Evolutionary conservation across 2,329 filamentous ascomycete genomes (phyloP), one percentile per base, ranked within the genome.

Genomic region (Herpotrichia juniperi): DNA sequence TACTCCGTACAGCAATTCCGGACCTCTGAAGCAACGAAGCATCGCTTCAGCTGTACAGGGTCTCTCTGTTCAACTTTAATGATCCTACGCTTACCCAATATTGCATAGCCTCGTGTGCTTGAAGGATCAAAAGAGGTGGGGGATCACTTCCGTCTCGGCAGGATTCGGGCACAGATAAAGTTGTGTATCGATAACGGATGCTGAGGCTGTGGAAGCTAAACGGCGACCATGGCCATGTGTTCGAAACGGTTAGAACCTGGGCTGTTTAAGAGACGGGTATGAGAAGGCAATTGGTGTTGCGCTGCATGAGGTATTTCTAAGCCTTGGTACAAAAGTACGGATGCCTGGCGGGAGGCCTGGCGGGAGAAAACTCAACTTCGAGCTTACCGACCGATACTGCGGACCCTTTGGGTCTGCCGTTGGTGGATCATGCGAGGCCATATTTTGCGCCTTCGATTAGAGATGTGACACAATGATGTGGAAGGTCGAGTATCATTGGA

Each of bases 1-100:
- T 19, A 17, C 34, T 21, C 16, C 26, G 8, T 17, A 10, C 11
- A 37, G 34, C 7, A 17, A 37, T 37, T 37, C 34, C 34, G 34
- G 34, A 19, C 34, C 17, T 37, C 5, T 37, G 34, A 37, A 37
- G 34, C 34, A 19, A 37, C 6, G 17, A 25, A 42, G 19, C 39
- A 42, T 42, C 21, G 34, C 42, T 31, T 44, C 42, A 44, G 42
- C 42, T 44, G 24, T 24, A 44, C 42, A 31, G 42, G 42, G 42
- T 25, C 42, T 3, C 22, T 30, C n/a, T 17, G 9, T 12, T 7
- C n/a, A 28, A 31, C 16, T 22, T 44, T 30, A 44, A 44, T 19
- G 25, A 28, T 44, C 42, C 42, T 44, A 12, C 6, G 32, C 12
- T n/a, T 37, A n/a, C 14, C 14, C 32, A n/a, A n/a, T 8, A n/a